Percentiles rank a stretch among this genome's conserved stretches.
These are phyloP conservation scores for Chrysoporthe puriensis DNA, from an alignment of 2,329 filamentous ascomycete species.

Conservation along the genomic window DNA sequence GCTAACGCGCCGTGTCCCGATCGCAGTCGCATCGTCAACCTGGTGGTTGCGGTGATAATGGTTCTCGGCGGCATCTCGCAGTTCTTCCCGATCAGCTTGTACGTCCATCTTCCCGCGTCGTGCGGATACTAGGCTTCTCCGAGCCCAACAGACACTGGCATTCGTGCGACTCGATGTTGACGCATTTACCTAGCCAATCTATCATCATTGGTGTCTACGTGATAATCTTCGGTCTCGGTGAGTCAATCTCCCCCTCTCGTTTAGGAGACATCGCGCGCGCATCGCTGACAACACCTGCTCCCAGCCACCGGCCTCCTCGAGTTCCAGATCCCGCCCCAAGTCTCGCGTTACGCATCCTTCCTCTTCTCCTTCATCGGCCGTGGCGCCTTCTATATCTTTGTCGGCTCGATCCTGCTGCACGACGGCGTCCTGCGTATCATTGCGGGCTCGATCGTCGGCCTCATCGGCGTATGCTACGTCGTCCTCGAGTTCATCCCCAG, in stretches of 20 bases:
- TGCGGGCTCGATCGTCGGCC: conserved; percentile 75
- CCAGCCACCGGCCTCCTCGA: conserved; percentile 50
- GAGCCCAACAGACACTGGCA: background rate
- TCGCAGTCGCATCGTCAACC: conserved; percentile 87
- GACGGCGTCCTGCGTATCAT: conserved; percentile 69
- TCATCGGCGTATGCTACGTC: conserved; percentile 78
- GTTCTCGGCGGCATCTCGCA: conserved; percentile 79
- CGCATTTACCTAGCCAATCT: conserved; percentile 55
- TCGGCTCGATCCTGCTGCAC: conserved; percentile 83
- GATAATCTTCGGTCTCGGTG: conserved; percentile 87
- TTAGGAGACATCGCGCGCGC: background rate
- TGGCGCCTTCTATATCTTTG: conserved; percentile 95
- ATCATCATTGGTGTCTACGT: conserved; percentile 86
- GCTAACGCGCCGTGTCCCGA: conserved; percentile 39
- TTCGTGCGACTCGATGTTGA: conserved; percentile 7
- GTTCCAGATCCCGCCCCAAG: conserved; percentile 92
- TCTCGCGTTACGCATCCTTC: conserved; percentile 93
- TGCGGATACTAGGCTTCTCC: conserved; percentile 3
- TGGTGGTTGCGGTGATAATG: conserved; percentile 85
- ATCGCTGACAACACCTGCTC: background rate
- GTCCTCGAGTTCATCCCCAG: conserved; percentile 77
- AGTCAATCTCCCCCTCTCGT: conserved; percentile 37
- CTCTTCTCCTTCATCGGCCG: conserved; percentile 97
- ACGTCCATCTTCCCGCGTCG: conserved; percentile 42
- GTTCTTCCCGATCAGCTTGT: conserved; percentile 67